Conservation (phyloP, 345 rosid species). For the Aegle marmelos region DNA sequence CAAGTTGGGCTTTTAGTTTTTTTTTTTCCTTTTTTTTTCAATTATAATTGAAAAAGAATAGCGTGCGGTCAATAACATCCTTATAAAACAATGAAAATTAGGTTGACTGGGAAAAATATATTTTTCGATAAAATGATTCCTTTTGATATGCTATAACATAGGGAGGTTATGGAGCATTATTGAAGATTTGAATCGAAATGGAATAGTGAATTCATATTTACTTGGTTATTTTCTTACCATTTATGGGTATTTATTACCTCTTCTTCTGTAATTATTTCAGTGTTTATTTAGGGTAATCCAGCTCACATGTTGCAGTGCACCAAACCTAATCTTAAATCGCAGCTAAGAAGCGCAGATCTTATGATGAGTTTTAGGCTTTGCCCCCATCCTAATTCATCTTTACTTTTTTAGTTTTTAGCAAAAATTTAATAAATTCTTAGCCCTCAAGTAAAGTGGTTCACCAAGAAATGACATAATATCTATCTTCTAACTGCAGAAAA, state of each 20-base stretch:
- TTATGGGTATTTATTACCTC: not conserved
- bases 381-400: not conserved
- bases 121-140: not conserved
- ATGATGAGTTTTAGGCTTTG: not conserved
- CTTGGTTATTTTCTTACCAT: not conserved
- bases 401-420: not conserved
- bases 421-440: slow-evolving; percentile 9
- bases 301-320: not conserved
- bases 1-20: not conserved
- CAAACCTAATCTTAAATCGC: not conserved
- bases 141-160: not conserved
- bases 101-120: not conserved
- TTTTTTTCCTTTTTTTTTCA: not conserved
- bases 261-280: not conserved
- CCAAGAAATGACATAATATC: slow-evolving; percentile 12
- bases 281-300: not conserved
- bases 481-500: slow-evolving; percentile 9
- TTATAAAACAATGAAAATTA: not conserved
- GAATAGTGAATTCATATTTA: not conserved
- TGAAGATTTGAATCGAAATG: not conserved
- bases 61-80: not conserved
- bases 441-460: slow-evolving; percentile 23
- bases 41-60: not conserved
- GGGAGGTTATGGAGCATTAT: not conserved
- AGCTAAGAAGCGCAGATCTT: not conserved